Conservation (phyloP, 2,329 filamentous ascomycete species). For the Ophiostoma perfectum region DNA sequence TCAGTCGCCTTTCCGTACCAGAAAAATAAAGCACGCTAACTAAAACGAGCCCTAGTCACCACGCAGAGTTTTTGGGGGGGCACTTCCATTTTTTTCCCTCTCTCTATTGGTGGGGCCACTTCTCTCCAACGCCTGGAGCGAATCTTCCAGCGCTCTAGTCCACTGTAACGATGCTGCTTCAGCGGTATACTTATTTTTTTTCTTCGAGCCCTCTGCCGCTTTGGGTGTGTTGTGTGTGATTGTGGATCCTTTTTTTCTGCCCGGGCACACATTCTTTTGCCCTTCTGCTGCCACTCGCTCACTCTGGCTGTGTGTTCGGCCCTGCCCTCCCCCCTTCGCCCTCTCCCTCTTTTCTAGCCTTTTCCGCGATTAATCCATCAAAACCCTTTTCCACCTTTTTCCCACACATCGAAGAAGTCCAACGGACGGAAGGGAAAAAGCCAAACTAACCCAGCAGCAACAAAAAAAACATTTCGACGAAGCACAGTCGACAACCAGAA, state of each 20-base stretch:
- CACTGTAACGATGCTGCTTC: neutral
- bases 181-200: slow-evolving; percentile 4
- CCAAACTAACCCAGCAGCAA: slow-evolving; percentile 10
- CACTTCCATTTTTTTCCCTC: slow-evolving; percentile 7
- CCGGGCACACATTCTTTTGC: slow-evolving; percentile 1
- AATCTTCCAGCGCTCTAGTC: slow-evolving; percentile 1
- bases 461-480: slow-evolving; percentile 14
- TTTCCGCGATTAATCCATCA: slow-evolving; percentile 13
- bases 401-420: slow-evolving; percentile 16
- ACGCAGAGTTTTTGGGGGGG: slow-evolving; percentile 14
- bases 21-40: neutral
- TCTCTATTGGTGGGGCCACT: slow-evolving; percentile 11
- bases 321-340: slow-evolving; percentile 9
- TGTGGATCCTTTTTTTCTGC: slow-evolving; percentile 11
- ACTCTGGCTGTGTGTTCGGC: slow-evolving; percentile 4
- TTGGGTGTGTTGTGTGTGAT: slow-evolving; percentile 9
- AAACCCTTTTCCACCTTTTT: slow-evolving; percentile 16
- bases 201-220: neutral
- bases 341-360: neutral
- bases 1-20: neutral
- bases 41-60: slow-evolving; percentile 12
- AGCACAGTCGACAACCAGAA: slow-evolving; percentile 21
- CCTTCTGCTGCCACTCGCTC: slow-evolving; percentile 5
- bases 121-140: neutral
- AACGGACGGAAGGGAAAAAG: slow-evolving; percentile 16